A percentile compares a stretch with the other conserved stretches of the same genome.
phyloP scores from a whole-genome alignment of 768 basidiomycete genomes.

The Exidia glandulosa region DNA sequence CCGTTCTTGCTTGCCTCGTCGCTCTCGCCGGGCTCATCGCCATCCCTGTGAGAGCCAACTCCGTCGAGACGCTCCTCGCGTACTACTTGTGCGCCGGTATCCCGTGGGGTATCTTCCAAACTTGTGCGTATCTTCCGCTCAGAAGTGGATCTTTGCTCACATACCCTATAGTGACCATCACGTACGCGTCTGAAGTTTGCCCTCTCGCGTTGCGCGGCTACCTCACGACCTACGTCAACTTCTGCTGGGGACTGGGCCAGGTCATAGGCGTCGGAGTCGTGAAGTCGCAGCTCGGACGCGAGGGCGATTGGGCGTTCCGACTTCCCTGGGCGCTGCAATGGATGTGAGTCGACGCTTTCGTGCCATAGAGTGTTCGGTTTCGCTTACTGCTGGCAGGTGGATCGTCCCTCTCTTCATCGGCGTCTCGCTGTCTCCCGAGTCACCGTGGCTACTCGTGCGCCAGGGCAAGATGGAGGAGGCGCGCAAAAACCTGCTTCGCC shows the following conservation, averaged over 20 bases:
- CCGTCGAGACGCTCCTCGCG: conserved; percentile 2
- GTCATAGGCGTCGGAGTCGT: conserved; percentile 6
- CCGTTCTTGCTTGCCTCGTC: conserved; percentile 18
- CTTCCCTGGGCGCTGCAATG: conserved; percentile 4
- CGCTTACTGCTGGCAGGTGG: too few species aligned
- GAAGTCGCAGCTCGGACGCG: not conserved
- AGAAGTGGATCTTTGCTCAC: too few species aligned
- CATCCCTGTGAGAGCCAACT: conserved; percentile 5
- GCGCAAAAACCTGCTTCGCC: conserved; percentile 11
- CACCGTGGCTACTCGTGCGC: conserved; percentile 20
- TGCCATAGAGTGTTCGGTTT: too few species aligned
- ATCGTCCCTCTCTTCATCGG: conserved; percentile 18
- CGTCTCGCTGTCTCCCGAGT: conserved; percentile 15
- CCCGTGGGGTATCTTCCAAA: conserved; percentile 17
- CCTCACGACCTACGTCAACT: conserved; percentile 19
- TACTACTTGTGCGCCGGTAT: conserved; percentile 17
- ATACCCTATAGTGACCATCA: conserved; percentile 16
- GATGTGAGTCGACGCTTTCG: too few species aligned
- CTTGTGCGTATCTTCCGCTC: too few species aligned
- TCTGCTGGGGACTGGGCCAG: conserved; percentile 18
- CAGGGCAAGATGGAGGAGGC: conserved; percentile 17
- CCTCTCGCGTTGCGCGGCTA: conserved; percentile 10
- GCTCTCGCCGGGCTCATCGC: conserved; percentile 11
- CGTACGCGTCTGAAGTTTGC: conserved; percentile 16
- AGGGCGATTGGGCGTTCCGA: conserved; percentile 7